Base-by-base conservation (phyloP, 2,329 filamentous ascomycete genomes). In the Curvularia verruculosa region DNA sequence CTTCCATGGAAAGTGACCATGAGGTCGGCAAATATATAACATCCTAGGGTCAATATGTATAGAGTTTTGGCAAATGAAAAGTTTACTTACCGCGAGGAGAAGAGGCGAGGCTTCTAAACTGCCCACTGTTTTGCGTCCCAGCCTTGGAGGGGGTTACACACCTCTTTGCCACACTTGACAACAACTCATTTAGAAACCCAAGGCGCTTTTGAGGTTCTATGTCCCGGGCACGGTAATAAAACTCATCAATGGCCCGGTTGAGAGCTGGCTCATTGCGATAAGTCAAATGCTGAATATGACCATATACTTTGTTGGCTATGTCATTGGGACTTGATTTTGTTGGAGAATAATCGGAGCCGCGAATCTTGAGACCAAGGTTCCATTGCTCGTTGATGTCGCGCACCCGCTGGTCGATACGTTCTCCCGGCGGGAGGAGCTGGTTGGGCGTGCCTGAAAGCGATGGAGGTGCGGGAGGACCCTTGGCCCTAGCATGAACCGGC, bases 311-410 rank as follows among this genome's bases (percentile, higher is more conserved):
- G 3, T 69, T 65, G 5, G 55, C 50, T 51, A 39, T 3, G 47
- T 49, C 21, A 57, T 54, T 9, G 10, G 19, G 6, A 12, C 43
- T 46, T 10, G 40, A 52, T 29, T 46, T 63, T 9, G 39, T 53
- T 2, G 72, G 73, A 1, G 73, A 73, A 61, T 65, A 68, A 3
- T n/a, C 53, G 4, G 44, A 29, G 3, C 53, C 55, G 15, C 62
- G 59, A 6, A 63, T 7, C 2, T 39, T 44, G 1, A 75, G 47
- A 1, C 65, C 69, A 0, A 75, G 13, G 2, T 59, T 56, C 59
- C 65, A 72, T n/a, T 61, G 21, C 2, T 41, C 15, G 37, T 75
- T 66, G 3, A 76, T 36, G 1, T 47, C 52, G 19, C 40, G 43
- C 28, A 75, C 62, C 15, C 66, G 49, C 1, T 54, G 10, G 37